Evolutionary conservation across 345 rosid species (phyloP), one percentile per base, ranked within the genome.

Genomic region (Erucastrum elatum): DNA sequence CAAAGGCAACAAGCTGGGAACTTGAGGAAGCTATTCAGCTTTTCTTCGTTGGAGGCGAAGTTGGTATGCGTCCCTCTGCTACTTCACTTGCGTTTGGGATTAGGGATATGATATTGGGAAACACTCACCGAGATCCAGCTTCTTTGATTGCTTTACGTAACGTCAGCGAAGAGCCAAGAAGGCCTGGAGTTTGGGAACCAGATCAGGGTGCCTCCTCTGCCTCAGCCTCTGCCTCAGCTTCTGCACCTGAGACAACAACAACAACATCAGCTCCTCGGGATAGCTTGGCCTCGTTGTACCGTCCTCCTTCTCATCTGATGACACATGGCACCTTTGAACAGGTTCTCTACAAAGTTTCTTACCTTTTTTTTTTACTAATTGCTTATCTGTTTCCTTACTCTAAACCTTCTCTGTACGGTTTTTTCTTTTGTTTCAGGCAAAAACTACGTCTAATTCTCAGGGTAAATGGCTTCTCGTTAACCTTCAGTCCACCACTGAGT

Each of bases 401-500:
- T 71, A 44, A 69, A 59, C 70, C 41, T 71, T 34, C 34, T 39
- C 33, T 70, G 30, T 64, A 66, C 71, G 44, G 6, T 53, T 65
- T 58, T 75, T 58, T 39, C 10, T 41, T 41, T 41, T 41, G 49
- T 33, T 85, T 63, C 81, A 95, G 97, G 99, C 97, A 59, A 96
- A 96, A 82, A 79, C 75, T 60, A 86, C 84, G 68, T 95, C 97
- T 68, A 85, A 93, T 72, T 72, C 85, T 72, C 89, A 93, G 81
- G 93, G 87, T 82, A 93, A 96, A 84, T 96, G 99, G 98, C 98
- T 96, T 30, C 84, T 96, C 16, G 90, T 93, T 75, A 96, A 96
- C 85, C 83, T 96, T 86, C 99, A 96, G 80, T 93, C 97, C 11
- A 88, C 87, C 17, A 91, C 86, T 68, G 98, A 94, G 76, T 92